These are phyloP conservation scores for Sporisorium exsertum DNA, from an alignment of 1,284 basidiomycete genomes.

Conservation along the genomic window DNA sequence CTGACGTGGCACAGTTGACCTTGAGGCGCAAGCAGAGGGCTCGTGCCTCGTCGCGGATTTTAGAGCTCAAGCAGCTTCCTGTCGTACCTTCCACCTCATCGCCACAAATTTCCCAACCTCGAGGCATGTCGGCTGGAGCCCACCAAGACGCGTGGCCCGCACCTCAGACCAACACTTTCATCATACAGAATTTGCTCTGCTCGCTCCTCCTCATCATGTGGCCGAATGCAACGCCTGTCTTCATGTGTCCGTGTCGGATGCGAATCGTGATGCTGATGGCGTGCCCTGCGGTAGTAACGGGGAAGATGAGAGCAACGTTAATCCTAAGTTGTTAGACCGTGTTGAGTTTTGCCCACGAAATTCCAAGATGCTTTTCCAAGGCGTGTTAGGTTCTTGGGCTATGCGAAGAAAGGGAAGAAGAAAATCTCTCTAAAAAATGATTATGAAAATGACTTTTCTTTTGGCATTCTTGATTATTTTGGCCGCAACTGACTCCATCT, in stretches of 20 bases:
- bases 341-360: no score
- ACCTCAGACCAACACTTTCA: slow-evolving; percentile 5
- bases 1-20: background rate
- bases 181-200: no score
- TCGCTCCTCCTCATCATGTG: no score
- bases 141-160: slow-evolving; percentile 14
- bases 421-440: background rate
- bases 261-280: no score
- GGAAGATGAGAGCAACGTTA: no score
- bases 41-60: slow-evolving; percentile 9
- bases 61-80: background rate
- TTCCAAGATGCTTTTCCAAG: no score
- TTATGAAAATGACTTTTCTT: background rate
- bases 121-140: slow-evolving; percentile 6
- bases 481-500: slow-evolving; percentile 3
- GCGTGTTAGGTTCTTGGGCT: no score
- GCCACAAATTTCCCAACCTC: background rate
- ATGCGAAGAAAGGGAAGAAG: no score
- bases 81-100: slow-evolving; percentile 18
- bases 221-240: no score
- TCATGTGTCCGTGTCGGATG: no score
- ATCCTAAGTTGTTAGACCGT: no score
- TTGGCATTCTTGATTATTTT: slow-evolving; percentile 1
- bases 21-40: background rate
- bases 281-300: no score